Evolutionary conservation across 176 grass and related monocot genomes (phyloP).

Genomic region (Typha latifolia): DNA sequence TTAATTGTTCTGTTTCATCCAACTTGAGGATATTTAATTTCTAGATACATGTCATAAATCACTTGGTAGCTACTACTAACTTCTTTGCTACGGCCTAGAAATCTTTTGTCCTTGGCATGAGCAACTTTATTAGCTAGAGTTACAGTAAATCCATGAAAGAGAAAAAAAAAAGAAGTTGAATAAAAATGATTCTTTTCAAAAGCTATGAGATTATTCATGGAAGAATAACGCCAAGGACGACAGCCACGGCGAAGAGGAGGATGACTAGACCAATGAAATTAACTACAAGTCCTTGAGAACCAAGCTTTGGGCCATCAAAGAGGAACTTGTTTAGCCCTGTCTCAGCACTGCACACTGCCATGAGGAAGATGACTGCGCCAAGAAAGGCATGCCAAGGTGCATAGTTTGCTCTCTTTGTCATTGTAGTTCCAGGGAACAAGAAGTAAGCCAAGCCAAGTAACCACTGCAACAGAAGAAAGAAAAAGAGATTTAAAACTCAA

Average conservation of each 20-base stretch:
- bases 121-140: too few relatives aligned
- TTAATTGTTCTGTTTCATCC: too few relatives aligned
- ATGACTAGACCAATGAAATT: slow-evolving; percentile 34
- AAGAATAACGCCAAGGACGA: slow-evolving; percentile 27
- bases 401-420: slow-evolving; percentile 48
- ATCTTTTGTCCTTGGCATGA: too few relatives aligned
- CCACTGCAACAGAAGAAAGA: slow-evolving; percentile 15
- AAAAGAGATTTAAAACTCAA: neutral
- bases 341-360: slow-evolving; percentile 31
- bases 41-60: too few relatives aligned
- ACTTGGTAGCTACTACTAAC: too few relatives aligned
- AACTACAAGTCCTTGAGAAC: slow-evolving; percentile 17
- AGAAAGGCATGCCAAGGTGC: slow-evolving; percentile 51
- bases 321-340: slow-evolving; percentile 21
- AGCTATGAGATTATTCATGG: neutral
- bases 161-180: too few relatives aligned
- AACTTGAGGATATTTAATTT: too few relatives aligned
- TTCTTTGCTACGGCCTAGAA: too few relatives aligned
- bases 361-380: slow-evolving; percentile 40
- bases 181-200: too few relatives aligned
- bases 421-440: slow-evolving; percentile 24
- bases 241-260: slow-evolving; percentile 23
- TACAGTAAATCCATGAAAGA: too few relatives aligned
- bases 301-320: neutral
- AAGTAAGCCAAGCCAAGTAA: slow-evolving; percentile 38